Conservation (phyloP, 2,329 filamentous ascomycete species). For the Ciborinia camelliae region DNA sequence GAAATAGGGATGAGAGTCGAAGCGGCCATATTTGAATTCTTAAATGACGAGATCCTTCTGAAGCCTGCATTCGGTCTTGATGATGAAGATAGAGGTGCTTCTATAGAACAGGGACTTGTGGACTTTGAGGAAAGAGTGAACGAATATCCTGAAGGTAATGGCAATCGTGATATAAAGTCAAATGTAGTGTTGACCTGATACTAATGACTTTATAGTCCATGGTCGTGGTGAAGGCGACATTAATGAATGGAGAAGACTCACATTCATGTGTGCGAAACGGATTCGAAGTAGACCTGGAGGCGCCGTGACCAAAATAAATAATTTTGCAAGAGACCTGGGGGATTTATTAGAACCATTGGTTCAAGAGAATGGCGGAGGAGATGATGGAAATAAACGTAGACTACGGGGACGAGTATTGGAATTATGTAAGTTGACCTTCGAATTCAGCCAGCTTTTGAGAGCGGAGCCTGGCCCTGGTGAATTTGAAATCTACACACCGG, state of each 20-base stretch:
- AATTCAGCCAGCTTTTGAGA: neutral
- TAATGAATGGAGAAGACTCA: neutral
- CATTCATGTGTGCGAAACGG: accelerated
- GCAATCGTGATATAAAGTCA: neutral
- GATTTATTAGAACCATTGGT: neutral
- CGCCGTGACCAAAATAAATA: neutral
- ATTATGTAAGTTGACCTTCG: neutral
- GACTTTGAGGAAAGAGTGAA: slow-evolving; percentile 1
- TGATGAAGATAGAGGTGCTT: neutral
- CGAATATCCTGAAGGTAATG: neutral
- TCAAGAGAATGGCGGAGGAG: too few relatives aligned
- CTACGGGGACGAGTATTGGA: neutral
- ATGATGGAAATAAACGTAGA: too few relatives aligned
- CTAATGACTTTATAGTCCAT: neutral
- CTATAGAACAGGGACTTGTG: neutral
- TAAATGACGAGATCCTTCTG: slow-evolving; percentile 4
- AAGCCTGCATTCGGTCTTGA: slow-evolving; percentile 18
- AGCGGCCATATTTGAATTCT: slow-evolving; percentile 9
- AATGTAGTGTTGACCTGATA: too few relatives aligned
- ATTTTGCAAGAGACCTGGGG: neutral
- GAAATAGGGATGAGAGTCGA: too few relatives aligned
- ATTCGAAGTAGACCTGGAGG: neutral
- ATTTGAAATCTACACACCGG: neutral
- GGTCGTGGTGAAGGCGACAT: neutral
- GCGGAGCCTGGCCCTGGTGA: accelerated